phyloP scores from a whole-genome alignment of 2,329 filamentous ascomycete species.

The Trichoderma semiorbis region DNA sequence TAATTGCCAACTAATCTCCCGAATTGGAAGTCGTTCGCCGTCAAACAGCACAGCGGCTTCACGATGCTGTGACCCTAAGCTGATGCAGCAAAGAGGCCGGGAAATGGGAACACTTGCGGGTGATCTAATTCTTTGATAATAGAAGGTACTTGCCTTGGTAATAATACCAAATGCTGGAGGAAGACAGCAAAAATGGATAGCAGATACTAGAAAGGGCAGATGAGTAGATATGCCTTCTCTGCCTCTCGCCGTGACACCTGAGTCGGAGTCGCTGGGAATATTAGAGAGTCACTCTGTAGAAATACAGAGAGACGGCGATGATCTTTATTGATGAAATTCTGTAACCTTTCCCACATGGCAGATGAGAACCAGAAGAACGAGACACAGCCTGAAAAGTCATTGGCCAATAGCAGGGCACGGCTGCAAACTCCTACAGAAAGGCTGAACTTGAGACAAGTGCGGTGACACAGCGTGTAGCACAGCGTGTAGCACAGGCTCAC shows the following conservation, averaged over 20 bases:
- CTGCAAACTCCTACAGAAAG: background rate
- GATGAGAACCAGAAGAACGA: background rate
- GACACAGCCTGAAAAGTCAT: background rate
- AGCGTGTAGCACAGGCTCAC: background rate
- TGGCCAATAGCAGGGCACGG: background rate
- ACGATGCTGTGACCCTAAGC: background rate
- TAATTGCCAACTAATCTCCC: slow-evolving; percentile 1
- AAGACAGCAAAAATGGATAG: background rate
- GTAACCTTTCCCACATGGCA: background rate
- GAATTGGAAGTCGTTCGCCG: background rate
- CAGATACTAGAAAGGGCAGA: background rate
- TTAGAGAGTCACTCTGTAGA: background rate
- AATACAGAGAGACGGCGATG: background rate
- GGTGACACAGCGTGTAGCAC: slow-evolving; percentile 1
- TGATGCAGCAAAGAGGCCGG: background rate
- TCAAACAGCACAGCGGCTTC: background rate
- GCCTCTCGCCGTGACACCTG: background rate
- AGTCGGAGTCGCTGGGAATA: background rate
- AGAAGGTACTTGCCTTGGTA: background rate
- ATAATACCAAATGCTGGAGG: background rate
- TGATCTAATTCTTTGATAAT: background rate
- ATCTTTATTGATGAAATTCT: background rate
- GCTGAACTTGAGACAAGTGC: background rate
- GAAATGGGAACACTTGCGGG: background rate
- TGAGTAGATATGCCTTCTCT: background rate